Evolutionary conservation across 2,329 filamentous ascomycete genomes (phyloP), one percentile per base, ranked within the genome.

Genomic region (Diaporthe sp.): DNA sequence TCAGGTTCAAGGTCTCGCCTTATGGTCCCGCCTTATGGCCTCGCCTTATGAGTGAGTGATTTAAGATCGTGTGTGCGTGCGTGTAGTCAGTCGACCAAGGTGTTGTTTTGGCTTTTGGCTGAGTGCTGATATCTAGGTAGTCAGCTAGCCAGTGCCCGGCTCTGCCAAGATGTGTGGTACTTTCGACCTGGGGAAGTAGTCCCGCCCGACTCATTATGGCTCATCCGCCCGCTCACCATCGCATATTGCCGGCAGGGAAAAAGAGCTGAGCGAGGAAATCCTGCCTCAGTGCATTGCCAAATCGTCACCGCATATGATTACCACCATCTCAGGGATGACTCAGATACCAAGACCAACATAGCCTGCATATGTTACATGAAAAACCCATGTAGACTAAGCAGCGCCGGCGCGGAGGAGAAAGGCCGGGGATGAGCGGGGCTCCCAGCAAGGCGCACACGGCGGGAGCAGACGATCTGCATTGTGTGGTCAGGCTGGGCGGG

Each of bases 371-470:
- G 3, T 22, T 37, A 37, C 31, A 31, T 22, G 12, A 39, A 12
- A 12, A 10, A n/a, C 7, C 55, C 31, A 20, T 5, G 31, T 47
- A 28, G n/a, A 31, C 55, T 22, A 65, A 42, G 42, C 13, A 31
- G 20, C 34, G 22, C 57, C 34, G 57, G 57, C 34, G 55, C 31
- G 57, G 57, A 28, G 53, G 25, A 28, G 4, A 17, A 15, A 13
- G 49, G n/a, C 15, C 31, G 4, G 31, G 31, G 31, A 2, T 2
- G 55, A 4, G 34, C 1, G 4, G 9, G 61, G 61, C 61, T 47
- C 28, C 42, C 63, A n/a, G 63, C 44, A n/a, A 68, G 63, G 63
- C 63, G 13, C 13, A 49, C 63, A 51, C 61, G 25, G 20, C 17
- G 31, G n/a, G 13, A 20, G 42, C 8, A 22, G 15, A 39, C 4